A percentile compares a stretch with the other conserved stretches of the same genome.
These are phyloP conservation scores for Sclerotinia minor DNA, from an alignment of 2,329 filamentous ascomycete species.

Conservation along the genomic window DNA sequence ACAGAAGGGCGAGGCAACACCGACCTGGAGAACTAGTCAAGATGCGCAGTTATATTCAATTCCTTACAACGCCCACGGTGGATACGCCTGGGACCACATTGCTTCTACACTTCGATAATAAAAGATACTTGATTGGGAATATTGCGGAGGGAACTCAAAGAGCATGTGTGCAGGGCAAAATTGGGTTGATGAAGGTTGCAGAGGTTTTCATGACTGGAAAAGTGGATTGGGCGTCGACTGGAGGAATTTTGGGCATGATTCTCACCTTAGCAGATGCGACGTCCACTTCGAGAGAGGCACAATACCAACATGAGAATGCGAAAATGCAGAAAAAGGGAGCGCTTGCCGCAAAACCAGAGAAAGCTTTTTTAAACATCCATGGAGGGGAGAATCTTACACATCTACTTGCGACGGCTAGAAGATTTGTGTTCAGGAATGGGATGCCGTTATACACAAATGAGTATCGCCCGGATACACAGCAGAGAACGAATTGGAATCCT, in stretches of 20 bases:
- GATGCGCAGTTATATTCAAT: conserved; percentile 75
- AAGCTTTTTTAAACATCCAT: conserved; percentile 62
- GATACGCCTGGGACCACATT: conserved; percentile 83
- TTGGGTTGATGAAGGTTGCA: conserved; percentile 63
- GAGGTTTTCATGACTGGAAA: conserved; percentile 82
- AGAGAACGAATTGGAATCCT: conserved; percentile 49
- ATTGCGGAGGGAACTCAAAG: conserved; percentile 83
- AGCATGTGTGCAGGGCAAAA: conserved; percentile 59
- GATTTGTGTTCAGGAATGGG: conserved; percentile 83
- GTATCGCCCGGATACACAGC: conserved; percentile 44
- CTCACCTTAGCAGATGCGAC: conserved; percentile 76
- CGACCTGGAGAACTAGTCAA: conserved; percentile 25
- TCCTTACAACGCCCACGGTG: conserved; percentile 79
- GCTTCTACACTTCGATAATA: conserved; percentile 75
- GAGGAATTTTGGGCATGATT: conserved; percentile 82
- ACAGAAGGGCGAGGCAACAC: neutral
- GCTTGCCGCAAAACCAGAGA: conserved; percentile 37
- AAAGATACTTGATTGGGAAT: conserved; percentile 83
- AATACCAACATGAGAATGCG: conserved; percentile 32
- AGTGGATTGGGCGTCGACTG: conserved; percentile 72
- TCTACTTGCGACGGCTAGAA: conserved; percentile 75
- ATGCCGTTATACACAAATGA: conserved; percentile 74
- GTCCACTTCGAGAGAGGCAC: conserved; percentile 48
- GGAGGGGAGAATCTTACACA: conserved; percentile 80
- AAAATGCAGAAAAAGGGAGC: conserved; percentile 27